Evolutionary conservation across 768 basidiomycete genomes (phyloP).

Genomic region (Coprinopsis strossmayeri): DNA sequence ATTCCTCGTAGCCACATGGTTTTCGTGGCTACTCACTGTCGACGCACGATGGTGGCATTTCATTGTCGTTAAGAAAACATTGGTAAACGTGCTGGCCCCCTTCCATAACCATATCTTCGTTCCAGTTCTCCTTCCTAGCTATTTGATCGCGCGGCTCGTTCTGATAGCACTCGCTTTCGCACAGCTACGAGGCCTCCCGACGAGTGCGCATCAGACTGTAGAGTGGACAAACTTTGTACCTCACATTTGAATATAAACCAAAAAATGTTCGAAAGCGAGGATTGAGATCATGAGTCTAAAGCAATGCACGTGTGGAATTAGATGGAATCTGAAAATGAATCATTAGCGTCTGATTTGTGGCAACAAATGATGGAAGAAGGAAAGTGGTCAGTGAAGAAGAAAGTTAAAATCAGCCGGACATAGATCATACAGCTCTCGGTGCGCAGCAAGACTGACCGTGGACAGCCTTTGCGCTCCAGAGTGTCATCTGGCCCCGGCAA

Average conservation of each 20-base stretch:
- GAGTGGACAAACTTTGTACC: slow-evolving; percentile 10
- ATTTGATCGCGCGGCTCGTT: slow-evolving; percentile 7
- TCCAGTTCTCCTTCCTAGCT: slow-evolving; percentile 1
- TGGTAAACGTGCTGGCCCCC: slow-evolving; percentile 2
- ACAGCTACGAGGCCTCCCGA: slow-evolving; percentile 3
- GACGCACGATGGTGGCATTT: not conserved
- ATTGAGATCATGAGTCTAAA: too few relatives aligned
- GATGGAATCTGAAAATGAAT: too few relatives aligned
- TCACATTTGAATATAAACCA: too few relatives aligned
- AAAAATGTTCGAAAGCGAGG: not conserved
- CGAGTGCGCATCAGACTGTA: slow-evolving; percentile 1
- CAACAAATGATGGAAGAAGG: too few relatives aligned
- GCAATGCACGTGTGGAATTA: too few relatives aligned
- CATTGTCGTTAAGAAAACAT: not conserved
- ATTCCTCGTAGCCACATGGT: slow-evolving; percentile 5
- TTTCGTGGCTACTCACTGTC: slow-evolving; percentile 4
- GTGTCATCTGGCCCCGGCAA: slow-evolving; percentile 88
- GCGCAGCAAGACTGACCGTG: slow-evolving; percentile 11
- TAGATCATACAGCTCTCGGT: slow-evolving; percentile 54
- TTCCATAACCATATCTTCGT: slow-evolving; percentile 4
- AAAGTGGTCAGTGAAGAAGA: slow-evolving; percentile 2
- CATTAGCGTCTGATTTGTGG: too few relatives aligned
- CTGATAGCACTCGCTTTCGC: slow-evolving; percentile 9
- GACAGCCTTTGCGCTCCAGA: slow-evolving; percentile 27
- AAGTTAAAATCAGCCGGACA: slow-evolving; percentile 41